Evolutionary conservation across 768 basidiomycete species (phyloP), one percentile per base, ranked within the genome.

Genomic region (Daedalea quercina): DNA sequence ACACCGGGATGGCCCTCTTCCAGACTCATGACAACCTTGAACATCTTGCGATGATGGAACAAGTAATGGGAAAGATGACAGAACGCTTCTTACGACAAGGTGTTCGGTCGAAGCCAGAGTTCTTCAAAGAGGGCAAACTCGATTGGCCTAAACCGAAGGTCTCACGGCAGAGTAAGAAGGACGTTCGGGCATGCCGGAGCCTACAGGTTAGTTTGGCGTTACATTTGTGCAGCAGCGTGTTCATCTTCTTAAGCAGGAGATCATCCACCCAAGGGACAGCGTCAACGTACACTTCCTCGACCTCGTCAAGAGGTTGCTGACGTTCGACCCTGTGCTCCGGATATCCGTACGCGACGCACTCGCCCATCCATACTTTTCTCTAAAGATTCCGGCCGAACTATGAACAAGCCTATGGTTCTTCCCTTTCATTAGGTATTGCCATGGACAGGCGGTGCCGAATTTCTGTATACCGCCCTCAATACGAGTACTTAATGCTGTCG

Each of bases 21-120:
- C 96, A 99, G 70, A 98, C 96, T 0, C 96, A 98, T 63, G 95
- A 98, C 70, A 98, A 99, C 67, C 80, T 98, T 9, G 96, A 99
- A 68, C 96, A 99, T 70, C 82, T 99, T 13, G 96, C 95, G 37
- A 99, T 99, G 96, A 99, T 99, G 96, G 94, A 98, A 67, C 86
- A 90, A 67, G 96, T 98, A 35, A 97, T 98, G 90, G 95, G 95
- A 54, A 90, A 89, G 73, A 94, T 98, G 87, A 91, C 94, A 0
- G 84, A 88, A 47, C 82, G 85, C 4, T 92, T 95, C 64, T 81
- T 82, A 35, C 78, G 86, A 41, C 76, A 78, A 42, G 87, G 86
- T 17, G 81, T 85, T 9, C 78, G 87, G 44, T 81, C 84, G 47
- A 94, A 94, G 63, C 84, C 92, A 8, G 94, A 98, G 64, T 96